A percentile compares a stretch with the other conserved stretches of the same genome.
These are phyloP conservation scores for Parietichytrium sp. DNA, from an alignment of 108 stramenopile genomes.

Conservation along the genomic window DNA sequence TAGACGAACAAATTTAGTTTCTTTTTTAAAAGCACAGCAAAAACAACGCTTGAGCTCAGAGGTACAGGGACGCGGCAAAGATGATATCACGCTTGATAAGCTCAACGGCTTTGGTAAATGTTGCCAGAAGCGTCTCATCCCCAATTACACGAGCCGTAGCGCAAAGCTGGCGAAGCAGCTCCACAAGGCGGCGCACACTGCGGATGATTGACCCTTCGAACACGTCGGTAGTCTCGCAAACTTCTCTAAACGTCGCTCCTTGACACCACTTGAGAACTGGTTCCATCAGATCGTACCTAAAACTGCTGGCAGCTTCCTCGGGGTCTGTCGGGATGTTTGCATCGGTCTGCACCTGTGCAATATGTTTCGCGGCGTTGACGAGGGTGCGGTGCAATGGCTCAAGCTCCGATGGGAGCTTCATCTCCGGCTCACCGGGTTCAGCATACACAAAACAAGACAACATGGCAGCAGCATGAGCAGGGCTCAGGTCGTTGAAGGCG, in stretches of 20 bases:
- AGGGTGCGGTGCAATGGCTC: slow-evolving; percentile 47
- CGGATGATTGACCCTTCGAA: slow-evolving; percentile 98
- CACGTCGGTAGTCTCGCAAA: slow-evolving; percentile 86
- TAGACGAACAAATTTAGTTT: too few relatives aligned
- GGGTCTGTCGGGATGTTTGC: slow-evolving; percentile 32
- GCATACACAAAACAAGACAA: slow-evolving; percentile 85
- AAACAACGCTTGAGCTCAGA: too few relatives aligned
- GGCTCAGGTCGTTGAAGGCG: slow-evolving; percentile 86
- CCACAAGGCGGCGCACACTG: slow-evolving; percentile 87
- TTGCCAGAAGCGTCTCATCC: slow-evolving; percentile 81
- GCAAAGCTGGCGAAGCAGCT: slow-evolving; percentile 91
- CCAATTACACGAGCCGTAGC: slow-evolving; percentile 88
- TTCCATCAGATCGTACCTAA: slow-evolving; percentile 86
- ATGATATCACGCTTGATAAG: slow-evolving; percentile 94
- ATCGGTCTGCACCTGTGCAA: slow-evolving; percentile 40
- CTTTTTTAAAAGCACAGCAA: too few relatives aligned
- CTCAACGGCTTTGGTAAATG: slow-evolving; percentile 89
- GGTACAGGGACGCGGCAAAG: slow-evolving; percentile 88
- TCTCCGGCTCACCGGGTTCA: slow-evolving; percentile 60
- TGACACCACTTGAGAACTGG: slow-evolving; percentile 93
- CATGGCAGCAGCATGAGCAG: slow-evolving; percentile 85
- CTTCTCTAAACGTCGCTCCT: slow-evolving; percentile 92
- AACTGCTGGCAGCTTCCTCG: slow-evolving; percentile 78
- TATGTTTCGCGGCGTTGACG: slow-evolving; percentile 48
- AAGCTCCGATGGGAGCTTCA: slow-evolving; percentile 44